Percentiles rank a stretch among this genome's conserved stretches.
Conservation (phyloP, 352 stramenopile species). For the Globisporangium canariense region DNA sequence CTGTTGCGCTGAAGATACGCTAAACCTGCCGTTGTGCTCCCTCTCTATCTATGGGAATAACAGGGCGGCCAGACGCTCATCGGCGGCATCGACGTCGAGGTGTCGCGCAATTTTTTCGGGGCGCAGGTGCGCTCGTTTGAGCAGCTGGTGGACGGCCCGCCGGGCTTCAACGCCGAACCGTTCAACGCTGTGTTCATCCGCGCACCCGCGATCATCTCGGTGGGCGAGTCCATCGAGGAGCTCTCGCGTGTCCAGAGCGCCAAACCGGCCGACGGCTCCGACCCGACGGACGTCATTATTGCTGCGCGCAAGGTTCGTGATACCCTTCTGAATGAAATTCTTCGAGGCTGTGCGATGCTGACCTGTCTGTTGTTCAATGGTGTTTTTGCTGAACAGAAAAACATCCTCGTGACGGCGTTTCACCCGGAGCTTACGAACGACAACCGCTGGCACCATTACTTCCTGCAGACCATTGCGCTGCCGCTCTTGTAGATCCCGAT, state of each 20-base stretch:
- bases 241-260: conserved; percentile 85
- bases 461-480: conserved; percentile 75
- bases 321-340: too few species aligned
- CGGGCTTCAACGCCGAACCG: conserved; percentile 48
- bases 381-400: conserved; percentile 32
- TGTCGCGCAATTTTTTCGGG: conserved; percentile 98
- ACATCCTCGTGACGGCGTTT: conserved; percentile 95
- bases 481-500: conserved; percentile 29
- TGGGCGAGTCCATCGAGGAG: conserved; percentile 87
- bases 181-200: conserved; percentile 97
- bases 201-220: conserved; percentile 93
- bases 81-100: conserved; percentile 92
- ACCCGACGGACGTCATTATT: conserved; percentile 80
- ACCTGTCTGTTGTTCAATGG: background rate
- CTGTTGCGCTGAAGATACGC: background rate
- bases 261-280: conserved; percentile 67
- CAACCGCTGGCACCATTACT: conserved; percentile 94
- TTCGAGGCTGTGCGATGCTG: background rate
- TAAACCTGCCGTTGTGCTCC: too few species aligned
- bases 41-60: background rate
- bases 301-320: conserved; percentile 57
- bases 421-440: conserved; percentile 96
- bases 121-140: conserved; percentile 89
- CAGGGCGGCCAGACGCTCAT: conserved; percentile 92
- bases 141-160: conserved; percentile 55